Evolutionary conservation across 805 yeast genomes (phyloP).

Genomic region (Ascoidea asiatica): DNA sequence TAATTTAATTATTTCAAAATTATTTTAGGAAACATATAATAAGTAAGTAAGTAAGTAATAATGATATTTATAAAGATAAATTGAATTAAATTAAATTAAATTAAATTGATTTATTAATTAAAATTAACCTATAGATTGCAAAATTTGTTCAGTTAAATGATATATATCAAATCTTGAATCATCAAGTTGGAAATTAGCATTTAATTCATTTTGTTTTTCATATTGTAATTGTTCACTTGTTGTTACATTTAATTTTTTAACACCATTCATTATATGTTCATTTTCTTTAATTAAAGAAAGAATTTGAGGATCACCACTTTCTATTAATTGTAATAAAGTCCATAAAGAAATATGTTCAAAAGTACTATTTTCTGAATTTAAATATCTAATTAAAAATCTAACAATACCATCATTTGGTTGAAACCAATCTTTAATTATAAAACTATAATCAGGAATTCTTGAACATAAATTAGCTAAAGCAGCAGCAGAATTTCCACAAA

Average conservation of each 20-base stretch:
- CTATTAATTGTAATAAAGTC: conserved; percentile 89
- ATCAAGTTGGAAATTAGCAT: conserved; percentile 29
- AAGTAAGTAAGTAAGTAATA: too few relatives aligned
- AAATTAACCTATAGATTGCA: conserved; percentile 35
- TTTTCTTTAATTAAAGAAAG: conserved; percentile 39
- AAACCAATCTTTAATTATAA: conserved; percentile 68
- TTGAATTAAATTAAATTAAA: too few relatives aligned
- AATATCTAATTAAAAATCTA: conserved; percentile 70
- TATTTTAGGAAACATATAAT: too few relatives aligned
- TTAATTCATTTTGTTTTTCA: conserved; percentile 10
- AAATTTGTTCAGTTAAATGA: conserved; percentile 54
- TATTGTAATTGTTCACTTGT: conserved; percentile 2
- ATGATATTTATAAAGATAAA: too few relatives aligned
- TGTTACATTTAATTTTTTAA: conserved; percentile 27
- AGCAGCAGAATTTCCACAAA: conserved; percentile 97
- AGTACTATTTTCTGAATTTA: conserved; percentile 76
- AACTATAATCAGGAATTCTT: conserved; percentile 70
- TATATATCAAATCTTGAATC: conserved; percentile 54
- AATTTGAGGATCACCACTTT: conserved; percentile 62
- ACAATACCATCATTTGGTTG: conserved; percentile 74
- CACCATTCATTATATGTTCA: conserved; percentile 37
- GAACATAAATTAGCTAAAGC: conserved; percentile 94
- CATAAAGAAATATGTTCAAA: conserved; percentile 97
- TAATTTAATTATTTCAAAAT: too few relatives aligned
- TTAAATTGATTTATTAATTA: too few relatives aligned